A percentile compares a stretch with the other conserved stretches of the same genome.
phyloP scores from a whole-genome alignment of 371 early-diverging fungal genomes.

The Mortierella sp. region DNA sequence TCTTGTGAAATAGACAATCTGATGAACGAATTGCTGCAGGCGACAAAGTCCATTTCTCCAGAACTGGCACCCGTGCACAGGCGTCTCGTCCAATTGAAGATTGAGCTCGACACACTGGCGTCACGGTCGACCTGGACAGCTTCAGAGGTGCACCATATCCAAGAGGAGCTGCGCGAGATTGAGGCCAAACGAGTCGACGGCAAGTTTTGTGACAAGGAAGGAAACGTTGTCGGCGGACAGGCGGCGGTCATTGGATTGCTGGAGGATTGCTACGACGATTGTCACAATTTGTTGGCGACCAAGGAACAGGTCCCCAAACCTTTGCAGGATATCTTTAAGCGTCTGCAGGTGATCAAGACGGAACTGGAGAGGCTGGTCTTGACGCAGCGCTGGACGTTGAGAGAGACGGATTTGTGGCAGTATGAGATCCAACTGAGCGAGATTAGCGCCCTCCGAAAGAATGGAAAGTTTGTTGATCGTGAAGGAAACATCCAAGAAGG shows the following conservation, averaged over 20 bases:
- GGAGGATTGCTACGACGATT: conserved; percentile 86
- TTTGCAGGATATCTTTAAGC: conserved; percentile 79
- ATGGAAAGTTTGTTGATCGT: conserved; percentile 80
- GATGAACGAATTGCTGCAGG: conserved; percentile 45
- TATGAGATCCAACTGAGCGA: conserved; percentile 86
- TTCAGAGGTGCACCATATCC: conserved; percentile 66
- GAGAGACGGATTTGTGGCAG: conserved; percentile 86
- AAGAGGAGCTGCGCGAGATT: conserved; percentile 77
- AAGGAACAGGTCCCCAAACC: conserved; percentile 79
- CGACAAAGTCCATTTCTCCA: conserved; percentile 52
- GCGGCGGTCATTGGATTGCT: conserved; percentile 86
- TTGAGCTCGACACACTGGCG: conserved; percentile 68
- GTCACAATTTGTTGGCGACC: conserved; percentile 83
- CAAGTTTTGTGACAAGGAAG: conserved; percentile 70
- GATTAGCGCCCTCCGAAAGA: conserved; percentile 73
- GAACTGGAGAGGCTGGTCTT: conserved; percentile 80
- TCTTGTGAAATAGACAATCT: conserved; percentile 57
- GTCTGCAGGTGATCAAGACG: conserved; percentile 79
- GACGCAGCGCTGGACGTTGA: conserved; percentile 87
- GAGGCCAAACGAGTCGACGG: conserved; percentile 75
- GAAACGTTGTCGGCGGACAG: conserved; percentile 80
- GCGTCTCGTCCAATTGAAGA: conserved; percentile 73
- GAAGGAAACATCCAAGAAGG: conserved; percentile 79
- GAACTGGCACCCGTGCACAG: conserved; percentile 72
- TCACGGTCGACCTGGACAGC: conserved; percentile 63